Evolutionary conservation across 208 protist genomes (phyloP).

Genomic region (Kentomonas sorsogonicus): DNA sequence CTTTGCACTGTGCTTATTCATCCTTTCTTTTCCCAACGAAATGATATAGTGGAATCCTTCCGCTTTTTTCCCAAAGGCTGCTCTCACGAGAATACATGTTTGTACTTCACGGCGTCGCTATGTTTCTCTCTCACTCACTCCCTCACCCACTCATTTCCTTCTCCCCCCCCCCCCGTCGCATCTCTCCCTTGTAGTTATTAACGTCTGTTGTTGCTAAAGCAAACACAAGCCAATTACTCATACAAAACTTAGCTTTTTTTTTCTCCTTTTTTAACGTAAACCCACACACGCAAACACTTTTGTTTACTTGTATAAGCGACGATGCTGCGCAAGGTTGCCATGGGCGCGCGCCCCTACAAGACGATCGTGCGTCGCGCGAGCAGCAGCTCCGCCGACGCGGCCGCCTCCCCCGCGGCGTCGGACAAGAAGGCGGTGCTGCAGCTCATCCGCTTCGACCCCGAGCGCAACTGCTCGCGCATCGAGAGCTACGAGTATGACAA

Average conservation of each 20-base stretch:
- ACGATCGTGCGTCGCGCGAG: conserved; percentile 68
- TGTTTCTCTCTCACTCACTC: no score
- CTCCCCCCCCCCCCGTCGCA: no score
- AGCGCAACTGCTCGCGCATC: conserved; percentile 74
- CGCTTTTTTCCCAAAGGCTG: no score
- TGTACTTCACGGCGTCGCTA: no score
- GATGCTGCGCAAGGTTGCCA: conserved; percentile 76
- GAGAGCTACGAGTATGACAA: conserved; percentile 90
- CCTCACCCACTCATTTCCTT: no score
- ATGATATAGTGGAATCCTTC: neutral
- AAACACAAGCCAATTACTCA: no score
- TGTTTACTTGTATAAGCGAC: conserved; percentile 8
- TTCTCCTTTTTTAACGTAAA: neutral
- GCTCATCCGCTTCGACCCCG: conserved; percentile 83
- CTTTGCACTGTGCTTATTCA: neutral
- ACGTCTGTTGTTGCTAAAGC: no score
- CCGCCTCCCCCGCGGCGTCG: conserved; percentile 42
- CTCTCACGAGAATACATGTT: no score
- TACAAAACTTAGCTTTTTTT: no score
- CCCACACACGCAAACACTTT: conserved; percentile 2
- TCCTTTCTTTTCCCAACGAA: neutral
- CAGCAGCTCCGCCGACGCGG: no score
- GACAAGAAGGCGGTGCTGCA: conserved; percentile 57
- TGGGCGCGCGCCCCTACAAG: conserved; percentile 68
- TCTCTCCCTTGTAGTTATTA: no score